Conservation (phyloP, 805 yeast genomes). For the Danielia oregonensis region DNA sequence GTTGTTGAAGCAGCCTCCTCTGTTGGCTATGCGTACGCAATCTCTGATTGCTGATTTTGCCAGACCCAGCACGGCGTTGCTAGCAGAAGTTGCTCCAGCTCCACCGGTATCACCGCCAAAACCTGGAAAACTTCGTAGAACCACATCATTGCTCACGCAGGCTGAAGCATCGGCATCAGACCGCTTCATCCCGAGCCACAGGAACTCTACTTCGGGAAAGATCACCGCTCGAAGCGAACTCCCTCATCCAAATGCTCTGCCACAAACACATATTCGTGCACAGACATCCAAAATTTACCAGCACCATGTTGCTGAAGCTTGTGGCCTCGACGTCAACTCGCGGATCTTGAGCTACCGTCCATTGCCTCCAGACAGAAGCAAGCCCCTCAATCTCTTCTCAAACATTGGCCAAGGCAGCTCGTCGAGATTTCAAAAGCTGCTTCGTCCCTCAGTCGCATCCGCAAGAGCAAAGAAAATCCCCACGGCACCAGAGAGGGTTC, state of each 20-base stretch:
- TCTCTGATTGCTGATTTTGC: conserved; percentile 15
- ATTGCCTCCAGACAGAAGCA: conserved; percentile 64
- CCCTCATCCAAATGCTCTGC: conserved; percentile 46
- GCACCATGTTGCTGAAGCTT: conserved; percentile 87
- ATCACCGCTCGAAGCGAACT: conserved; percentile 27
- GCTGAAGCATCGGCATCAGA: conserved; percentile 21
- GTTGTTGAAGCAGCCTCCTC: conserved; percentile 5
- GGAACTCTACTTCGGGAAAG: conserved; percentile 37
- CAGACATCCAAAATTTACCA: conserved; percentile 60
- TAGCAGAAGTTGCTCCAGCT: neutral
- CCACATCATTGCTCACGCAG: conserved; percentile 12
- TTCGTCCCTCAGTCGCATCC: conserved; percentile 50
- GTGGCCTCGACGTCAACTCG: conserved; percentile 81
- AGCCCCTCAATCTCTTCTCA: conserved; percentile 31
- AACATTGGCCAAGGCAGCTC: conserved; percentile 16
- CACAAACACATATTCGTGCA: conserved; percentile 51
- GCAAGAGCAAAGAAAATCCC: conserved; percentile 76
- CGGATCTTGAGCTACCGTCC: conserved; percentile 85
- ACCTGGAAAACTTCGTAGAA: conserved; percentile 16
- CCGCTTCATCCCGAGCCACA: conserved; percentile 42
- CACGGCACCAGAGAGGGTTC: conserved; percentile 84
- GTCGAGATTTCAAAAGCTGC: conserved; percentile 26
- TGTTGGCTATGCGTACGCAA: conserved; percentile 11
- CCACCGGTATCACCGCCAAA: conserved; percentile 14
- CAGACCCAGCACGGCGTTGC: conserved; percentile 8